phyloP scores from a whole-genome alignment of 495 filamentous ascomycete genomes.

The Penicillium desertorum region DNA sequence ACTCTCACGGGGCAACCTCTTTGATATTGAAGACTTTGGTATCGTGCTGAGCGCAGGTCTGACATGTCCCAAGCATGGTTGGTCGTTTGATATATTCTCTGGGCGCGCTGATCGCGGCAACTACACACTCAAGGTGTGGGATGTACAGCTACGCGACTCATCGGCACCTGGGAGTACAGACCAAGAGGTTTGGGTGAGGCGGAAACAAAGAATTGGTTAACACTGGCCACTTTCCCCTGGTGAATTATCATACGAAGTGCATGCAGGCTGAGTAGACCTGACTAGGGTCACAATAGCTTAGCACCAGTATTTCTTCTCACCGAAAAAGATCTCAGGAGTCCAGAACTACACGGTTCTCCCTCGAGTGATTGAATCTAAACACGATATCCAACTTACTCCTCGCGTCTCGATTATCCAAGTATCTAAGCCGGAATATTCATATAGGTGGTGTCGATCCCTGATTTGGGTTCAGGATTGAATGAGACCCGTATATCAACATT shows the following conservation, averaged over 20 bases:
- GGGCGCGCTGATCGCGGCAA: conserved; percentile 56
- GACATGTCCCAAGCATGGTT: conserved; percentile 60
- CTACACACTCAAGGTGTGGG: conserved; percentile 59
- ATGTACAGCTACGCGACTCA: conserved; percentile 53
- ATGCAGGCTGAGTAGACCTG: background rate
- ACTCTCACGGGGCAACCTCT: conserved; percentile 53
- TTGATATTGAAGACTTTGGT: conserved; percentile 66
- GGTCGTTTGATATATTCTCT: conserved; percentile 61
- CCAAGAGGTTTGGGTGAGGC: conserved; percentile 57
- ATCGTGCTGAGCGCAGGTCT: conserved; percentile 47
- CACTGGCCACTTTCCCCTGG: background rate
- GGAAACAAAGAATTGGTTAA: conserved; percentile 42
- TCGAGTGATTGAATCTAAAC: background rate
- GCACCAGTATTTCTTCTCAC: background rate
- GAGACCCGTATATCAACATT: background rate
- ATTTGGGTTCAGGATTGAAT: background rate
- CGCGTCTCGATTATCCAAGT: background rate
- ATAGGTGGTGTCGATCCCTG: background rate
- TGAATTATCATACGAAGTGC: background rate
- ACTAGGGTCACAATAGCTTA: background rate
- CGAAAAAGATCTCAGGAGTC: background rate
- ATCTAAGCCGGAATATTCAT: background rate
- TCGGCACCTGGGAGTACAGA: conserved; percentile 26
- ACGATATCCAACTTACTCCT: background rate
- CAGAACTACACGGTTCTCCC: background rate